Evolutionary conservation across 139 green algal genomes (phyloP).

Genomic region (Chlorella sorokiniana): DNA sequence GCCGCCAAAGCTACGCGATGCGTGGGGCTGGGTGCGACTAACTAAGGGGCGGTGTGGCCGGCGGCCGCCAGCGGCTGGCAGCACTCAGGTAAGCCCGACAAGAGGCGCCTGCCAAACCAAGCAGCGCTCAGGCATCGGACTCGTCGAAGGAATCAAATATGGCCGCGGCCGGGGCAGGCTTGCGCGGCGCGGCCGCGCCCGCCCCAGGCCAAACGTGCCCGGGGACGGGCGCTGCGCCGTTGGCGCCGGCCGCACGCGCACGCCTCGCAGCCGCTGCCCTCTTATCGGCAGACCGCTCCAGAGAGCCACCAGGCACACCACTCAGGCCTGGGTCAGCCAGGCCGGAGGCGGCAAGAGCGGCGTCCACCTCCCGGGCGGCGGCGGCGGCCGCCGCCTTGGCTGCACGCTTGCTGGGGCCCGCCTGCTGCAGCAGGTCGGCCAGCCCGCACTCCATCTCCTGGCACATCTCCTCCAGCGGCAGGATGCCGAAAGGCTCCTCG

Average conservation of each 20-base stretch:
- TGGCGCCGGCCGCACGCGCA: neutral
- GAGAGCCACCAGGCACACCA: too few species aligned
- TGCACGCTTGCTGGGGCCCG: neutral
- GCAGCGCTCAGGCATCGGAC: neutral
- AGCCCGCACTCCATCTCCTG: slow-evolving; percentile 4
- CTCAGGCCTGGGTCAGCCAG: neutral
- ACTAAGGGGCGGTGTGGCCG: too few species aligned
- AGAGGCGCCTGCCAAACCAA: neutral
- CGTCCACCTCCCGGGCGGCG: neutral
- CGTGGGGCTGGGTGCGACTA: too few species aligned
- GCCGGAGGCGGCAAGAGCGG: neutral
- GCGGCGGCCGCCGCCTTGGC: neutral
- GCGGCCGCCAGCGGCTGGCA: too few species aligned
- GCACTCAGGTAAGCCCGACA: too few species aligned
- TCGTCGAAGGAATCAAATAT: neutral
- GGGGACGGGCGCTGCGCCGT: neutral
- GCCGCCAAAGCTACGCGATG: too few species aligned
- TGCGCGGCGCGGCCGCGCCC: neutral
- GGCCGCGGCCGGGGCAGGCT: neutral
- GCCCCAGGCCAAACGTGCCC: neutral
- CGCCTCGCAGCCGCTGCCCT: too few species aligned
- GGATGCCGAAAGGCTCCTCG: slow-evolving; percentile 18
- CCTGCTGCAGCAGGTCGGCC: slow-evolving; percentile 5
- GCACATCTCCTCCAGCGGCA: slow-evolving; percentile 21
- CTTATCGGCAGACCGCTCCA: too few species aligned